Conservation (phyloP, 495 filamentous ascomycete species). For the Emericellopsis terricola region DNA sequence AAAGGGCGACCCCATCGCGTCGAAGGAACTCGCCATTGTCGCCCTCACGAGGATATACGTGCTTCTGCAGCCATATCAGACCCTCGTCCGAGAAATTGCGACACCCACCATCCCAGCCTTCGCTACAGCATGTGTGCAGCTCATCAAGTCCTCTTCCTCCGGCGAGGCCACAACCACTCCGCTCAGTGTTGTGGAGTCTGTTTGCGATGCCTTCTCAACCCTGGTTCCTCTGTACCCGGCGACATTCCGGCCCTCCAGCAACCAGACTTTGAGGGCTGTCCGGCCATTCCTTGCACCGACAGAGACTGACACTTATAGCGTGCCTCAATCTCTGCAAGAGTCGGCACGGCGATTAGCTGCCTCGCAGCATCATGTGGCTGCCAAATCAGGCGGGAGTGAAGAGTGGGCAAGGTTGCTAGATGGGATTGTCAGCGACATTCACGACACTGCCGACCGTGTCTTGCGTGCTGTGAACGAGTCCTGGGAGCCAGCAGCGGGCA, state of each 20-base stretch:
- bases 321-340: slow-evolving; percentile 29
- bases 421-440: slow-evolving; percentile 36
- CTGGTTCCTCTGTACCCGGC: slow-evolving; percentile 64
- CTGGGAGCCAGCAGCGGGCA: slow-evolving; percentile 44
- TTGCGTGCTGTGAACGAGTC: slow-evolving; percentile 63
- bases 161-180: slow-evolving; percentile 20
- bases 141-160: slow-evolving; percentile 31
- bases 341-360: slow-evolving; percentile 42
- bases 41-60: slow-evolving; percentile 66
- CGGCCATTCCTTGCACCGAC: slow-evolving; percentile 39
- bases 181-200: slow-evolving; percentile 34
- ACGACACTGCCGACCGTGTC: slow-evolving; percentile 51
- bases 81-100: slow-evolving; percentile 70
- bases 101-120: slow-evolving; percentile 65
- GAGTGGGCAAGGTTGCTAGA: slow-evolving; percentile 56
- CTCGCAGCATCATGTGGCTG: slow-evolving; percentile 52
- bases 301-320: slow-evolving; percentile 20
- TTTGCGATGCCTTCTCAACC: slow-evolving; percentile 37
- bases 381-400: slow-evolving; percentile 50
- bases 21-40: slow-evolving; percentile 55
- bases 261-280: slow-evolving; percentile 44
- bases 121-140: slow-evolving; percentile 50
- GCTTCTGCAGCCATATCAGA: slow-evolving; percentile 62
- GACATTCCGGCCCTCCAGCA: slow-evolving; percentile 53
- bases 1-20: slow-evolving; percentile 57